Percentiles rank a stretch among this genome's conserved stretches.
phyloP scores from a whole-genome alignment of 73 alveolate species.

The Blepharisma japonicum region DNA sequence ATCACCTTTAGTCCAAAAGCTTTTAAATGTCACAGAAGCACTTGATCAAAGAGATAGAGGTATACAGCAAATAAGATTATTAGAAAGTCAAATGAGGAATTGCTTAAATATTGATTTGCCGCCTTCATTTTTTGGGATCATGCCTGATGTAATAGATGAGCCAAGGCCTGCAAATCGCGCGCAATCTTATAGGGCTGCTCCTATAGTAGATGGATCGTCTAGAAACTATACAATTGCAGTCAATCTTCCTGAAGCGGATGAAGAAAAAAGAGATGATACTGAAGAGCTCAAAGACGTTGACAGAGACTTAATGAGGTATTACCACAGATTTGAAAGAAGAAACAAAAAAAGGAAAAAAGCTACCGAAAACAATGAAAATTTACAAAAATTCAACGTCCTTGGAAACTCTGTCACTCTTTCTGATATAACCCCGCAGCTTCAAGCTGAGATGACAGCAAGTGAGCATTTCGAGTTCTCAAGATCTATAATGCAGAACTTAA shows the following conservation, averaged over 20 bases:
- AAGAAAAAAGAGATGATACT: slow-evolving; percentile 7
- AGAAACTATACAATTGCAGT: slow-evolving; percentile 1
- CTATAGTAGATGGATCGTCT: background rate
- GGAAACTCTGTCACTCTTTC: no score
- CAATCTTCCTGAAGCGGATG: background rate
- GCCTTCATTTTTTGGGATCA: slow-evolving; percentile 12
- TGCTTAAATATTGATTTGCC: slow-evolving; percentile 6
- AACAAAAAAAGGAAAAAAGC: background rate
- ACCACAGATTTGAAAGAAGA: slow-evolving; percentile 12
- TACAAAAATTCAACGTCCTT: no score
- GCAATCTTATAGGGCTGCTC: background rate
- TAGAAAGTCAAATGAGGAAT: background rate
- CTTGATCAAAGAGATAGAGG: background rate
- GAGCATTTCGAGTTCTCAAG: no score
- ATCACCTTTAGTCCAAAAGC: background rate
- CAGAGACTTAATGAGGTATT: background rate
- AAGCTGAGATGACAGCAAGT: no score
- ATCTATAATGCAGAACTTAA: no score
- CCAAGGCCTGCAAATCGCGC: background rate
- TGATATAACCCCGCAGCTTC: no score
- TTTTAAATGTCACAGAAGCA: background rate
- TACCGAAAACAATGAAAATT: background rate
- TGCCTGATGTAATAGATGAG: background rate
- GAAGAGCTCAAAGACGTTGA: background rate
- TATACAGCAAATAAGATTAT: background rate